Evolutionary conservation across 116 monocot species (phyloP).

Genomic region (Cymodocea nodosa): DNA sequence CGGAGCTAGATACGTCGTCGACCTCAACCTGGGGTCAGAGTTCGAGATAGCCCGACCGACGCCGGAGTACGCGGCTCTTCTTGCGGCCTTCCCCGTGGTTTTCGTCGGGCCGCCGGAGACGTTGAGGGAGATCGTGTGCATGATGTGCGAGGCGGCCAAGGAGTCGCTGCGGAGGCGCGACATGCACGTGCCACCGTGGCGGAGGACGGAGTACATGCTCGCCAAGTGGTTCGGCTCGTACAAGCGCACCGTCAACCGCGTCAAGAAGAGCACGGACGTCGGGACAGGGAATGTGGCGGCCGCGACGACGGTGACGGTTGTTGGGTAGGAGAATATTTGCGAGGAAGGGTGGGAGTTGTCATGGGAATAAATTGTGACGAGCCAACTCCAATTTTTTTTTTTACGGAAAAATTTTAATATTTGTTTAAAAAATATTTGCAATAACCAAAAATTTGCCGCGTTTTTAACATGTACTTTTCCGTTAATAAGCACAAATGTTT

Average conservation of each 20-base stretch:
- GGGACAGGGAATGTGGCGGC: not conserved
- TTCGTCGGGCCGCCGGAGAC: slow-evolving; percentile 28
- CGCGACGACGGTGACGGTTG: not conserved
- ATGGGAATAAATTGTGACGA: too few relatives aligned
- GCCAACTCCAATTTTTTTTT: too few relatives aligned
- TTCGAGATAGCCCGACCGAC: slow-evolving; percentile 63
- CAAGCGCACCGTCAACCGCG: slow-evolving; percentile 7
- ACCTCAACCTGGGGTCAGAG: slow-evolving; percentile 22
- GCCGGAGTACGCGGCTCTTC: slow-evolving; percentile 26
- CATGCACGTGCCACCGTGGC: slow-evolving; percentile 63
- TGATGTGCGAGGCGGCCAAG: slow-evolving; percentile 36
- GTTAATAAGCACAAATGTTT: too few relatives aligned
- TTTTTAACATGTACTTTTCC: too few relatives aligned
- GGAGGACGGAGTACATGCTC: slow-evolving; percentile 33
- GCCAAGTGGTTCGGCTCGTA: slow-evolving; percentile 43
- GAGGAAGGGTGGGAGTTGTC: not conserved
- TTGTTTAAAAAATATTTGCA: too few relatives aligned
- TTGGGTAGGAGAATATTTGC: not conserved
- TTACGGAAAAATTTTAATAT: too few relatives aligned
- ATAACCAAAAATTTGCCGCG: too few relatives aligned
- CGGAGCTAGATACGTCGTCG: slow-evolving; percentile 32
- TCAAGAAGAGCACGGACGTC: too few relatives aligned
- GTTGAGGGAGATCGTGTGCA: slow-evolving; percentile 18
- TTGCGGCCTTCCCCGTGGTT: slow-evolving; percentile 25
- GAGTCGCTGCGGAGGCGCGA: slow-evolving; percentile 28